Conservation (phyloP, 2,329 filamentous ascomycete genomes). For the Microcera coccophila region DNA sequence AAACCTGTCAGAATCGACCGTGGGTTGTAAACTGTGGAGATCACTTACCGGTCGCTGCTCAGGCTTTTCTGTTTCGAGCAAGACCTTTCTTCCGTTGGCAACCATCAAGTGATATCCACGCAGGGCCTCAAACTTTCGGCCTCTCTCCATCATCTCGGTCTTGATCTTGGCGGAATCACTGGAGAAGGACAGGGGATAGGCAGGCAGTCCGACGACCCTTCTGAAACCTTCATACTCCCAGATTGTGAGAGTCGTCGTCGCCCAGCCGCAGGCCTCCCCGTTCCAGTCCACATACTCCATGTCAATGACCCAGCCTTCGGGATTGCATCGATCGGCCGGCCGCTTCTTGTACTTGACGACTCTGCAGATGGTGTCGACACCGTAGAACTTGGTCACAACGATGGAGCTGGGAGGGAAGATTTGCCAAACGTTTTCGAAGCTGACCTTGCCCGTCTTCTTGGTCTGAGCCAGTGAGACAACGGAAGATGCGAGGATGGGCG, state of each 20-base stretch:
- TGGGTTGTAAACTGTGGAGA: neutral
- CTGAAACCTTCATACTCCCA: constrained; percentile 24
- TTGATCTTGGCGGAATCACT: constrained; percentile 22
- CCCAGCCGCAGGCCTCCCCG: constrained; percentile 29
- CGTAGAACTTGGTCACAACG: constrained; percentile 29
- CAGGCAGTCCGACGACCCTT: constrained; percentile 25
- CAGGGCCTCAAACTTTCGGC: constrained; percentile 31
- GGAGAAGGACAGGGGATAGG: constrained; percentile 29
- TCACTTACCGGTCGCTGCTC: constrained; percentile 25
- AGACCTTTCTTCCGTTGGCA: constrained; percentile 28
- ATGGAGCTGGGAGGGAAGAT: constrained; percentile 34
- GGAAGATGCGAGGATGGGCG: constrained; percentile 27
- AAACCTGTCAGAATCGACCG: neutral
- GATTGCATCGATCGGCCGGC: constrained; percentile 3
- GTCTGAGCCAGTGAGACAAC: constrained; percentile 25
- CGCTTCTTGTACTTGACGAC: constrained; percentile 29
- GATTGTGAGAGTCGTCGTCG: constrained; percentile 22
- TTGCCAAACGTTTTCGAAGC: constrained; percentile 32
- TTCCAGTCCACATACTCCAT: constrained; percentile 38
- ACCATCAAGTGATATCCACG: constrained; percentile 32
- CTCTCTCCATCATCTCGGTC: constrained; percentile 26
- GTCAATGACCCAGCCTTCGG: constrained; percentile 24
- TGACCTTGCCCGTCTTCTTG: constrained; percentile 28
- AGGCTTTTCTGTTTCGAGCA: constrained; percentile 21
- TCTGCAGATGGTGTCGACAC: constrained; percentile 34